Evolutionary conservation across 2,329 filamentous ascomycete species (phyloP), one percentile per base, ranked within the genome.

Genomic region (Trichoderma sp.): DNA sequence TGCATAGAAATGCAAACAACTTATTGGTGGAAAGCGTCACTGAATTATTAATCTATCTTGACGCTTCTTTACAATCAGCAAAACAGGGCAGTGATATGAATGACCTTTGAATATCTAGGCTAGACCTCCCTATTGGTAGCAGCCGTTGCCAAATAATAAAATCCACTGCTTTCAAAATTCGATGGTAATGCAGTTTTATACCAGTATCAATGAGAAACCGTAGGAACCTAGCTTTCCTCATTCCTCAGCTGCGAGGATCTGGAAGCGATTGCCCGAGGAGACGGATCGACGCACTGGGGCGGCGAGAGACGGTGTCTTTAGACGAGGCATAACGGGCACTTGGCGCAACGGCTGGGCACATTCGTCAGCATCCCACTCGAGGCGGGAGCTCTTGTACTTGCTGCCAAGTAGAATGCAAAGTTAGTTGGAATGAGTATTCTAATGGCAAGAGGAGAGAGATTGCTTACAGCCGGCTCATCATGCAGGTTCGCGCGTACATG

Each of bases 401-500:
- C 87, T 73, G 20, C n/a, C n/a, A 59, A n/a, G 39, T n/a, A 7
- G 47, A 53, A 57, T 17, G 23, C 6, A 34, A 12, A 9, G n/a
- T 53, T 53, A 23, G 47, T n/a, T 43, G 15, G 39, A n/a, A 43
- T n/a, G 39, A 17, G 3, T 43, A 17, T 43, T 8, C 0, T 8
- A 13, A 20, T n/a, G 9, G 53, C 12, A 36, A 28, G 20, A 9
- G 15, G 26, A 17, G 20, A 9, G 39, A 11, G 5, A 30, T 28
- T 17, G 81, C 85, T 78, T 78, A 88, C 86, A 75, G 74, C 68
- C 85, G 83, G 74, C 86, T 89, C 87, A 92, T 90, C 91, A 97
- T 92, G 82, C 93, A 96, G 11, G 88, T 92, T 20, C 89, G 88
- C 9, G 93, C 93, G 80, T 91, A 93, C 67, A 93, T 86, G 12